These are phyloP conservation scores for Luffa acutangula DNA, from an alignment of 306 rosid species.

Conservation along the genomic window DNA sequence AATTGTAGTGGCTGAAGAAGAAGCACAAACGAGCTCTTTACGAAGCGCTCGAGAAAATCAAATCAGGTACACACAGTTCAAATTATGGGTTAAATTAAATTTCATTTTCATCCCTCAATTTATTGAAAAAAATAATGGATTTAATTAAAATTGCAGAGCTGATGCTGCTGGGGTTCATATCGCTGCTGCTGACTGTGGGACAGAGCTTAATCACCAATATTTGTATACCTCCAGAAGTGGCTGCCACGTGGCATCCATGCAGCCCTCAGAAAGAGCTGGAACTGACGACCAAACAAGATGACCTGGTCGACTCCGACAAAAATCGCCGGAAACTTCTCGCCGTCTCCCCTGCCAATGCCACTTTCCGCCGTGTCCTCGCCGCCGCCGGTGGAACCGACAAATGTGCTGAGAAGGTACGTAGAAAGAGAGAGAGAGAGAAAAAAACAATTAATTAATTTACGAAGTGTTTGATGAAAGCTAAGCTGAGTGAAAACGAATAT, in stretches of 20 bases:
- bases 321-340: constrained; percentile 34
- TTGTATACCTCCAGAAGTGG: constrained; percentile 46
- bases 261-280: not conserved
- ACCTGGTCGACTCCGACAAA: not conserved
- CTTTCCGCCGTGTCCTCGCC: constrained; percentile 49
- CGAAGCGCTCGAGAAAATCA: constrained; percentile 64
- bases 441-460: not conserved
- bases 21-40: constrained; percentile 56
- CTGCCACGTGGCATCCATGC: constrained; percentile 72
- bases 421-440: too few species aligned
- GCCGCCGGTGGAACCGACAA: constrained; percentile 28
- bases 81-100: too few species aligned
- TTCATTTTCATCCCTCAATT: too few species aligned
- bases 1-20: constrained; percentile 69
- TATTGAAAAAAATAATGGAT: too few species aligned
- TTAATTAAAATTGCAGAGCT: constrained; percentile 36
- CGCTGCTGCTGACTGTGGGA: constrained; percentile 72
- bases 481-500: not conserved
- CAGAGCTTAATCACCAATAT: constrained; percentile 44
- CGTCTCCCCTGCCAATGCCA: not conserved
- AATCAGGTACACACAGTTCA: constrained; percentile 39
- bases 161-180: constrained; percentile 79
- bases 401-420: constrained; percentile 34
- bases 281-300: not conserved
- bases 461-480: not conserved